Conservation (phyloP, 768 basidiomycete genomes). For the Lanmaoa rubissima region DNA sequence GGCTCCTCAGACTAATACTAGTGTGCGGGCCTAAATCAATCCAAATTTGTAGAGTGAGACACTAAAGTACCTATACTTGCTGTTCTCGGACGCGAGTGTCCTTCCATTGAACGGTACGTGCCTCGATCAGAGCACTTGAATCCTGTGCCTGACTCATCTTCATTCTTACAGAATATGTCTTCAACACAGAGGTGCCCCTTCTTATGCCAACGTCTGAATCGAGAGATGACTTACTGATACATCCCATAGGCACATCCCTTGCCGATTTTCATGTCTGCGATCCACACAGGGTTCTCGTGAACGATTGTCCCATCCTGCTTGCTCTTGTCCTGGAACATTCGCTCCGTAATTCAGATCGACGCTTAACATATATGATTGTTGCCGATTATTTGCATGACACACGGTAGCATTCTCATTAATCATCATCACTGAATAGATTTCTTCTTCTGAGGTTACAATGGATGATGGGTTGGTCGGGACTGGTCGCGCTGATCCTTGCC, state of each 20-base stretch:
- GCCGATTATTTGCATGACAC: not conserved
- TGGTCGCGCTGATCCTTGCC: too few species aligned
- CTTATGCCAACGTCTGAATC: not conserved
- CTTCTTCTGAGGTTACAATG: not conserved
- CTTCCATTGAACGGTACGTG: slow-evolving; percentile 72
- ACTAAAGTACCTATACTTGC: slow-evolving; percentile 84
- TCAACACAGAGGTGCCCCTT: slow-evolving; percentile 81
- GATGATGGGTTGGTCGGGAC: not conserved
- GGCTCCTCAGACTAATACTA: not conserved
- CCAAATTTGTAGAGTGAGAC: slow-evolving; percentile 66
- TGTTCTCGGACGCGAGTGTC: slow-evolving; percentile 75
- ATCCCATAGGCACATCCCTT: slow-evolving; percentile 60
- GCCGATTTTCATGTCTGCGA: slow-evolving; percentile 61
- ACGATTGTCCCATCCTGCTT: not conserved
- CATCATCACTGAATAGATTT: not conserved
- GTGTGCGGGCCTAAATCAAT: not conserved
- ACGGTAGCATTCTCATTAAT: too few species aligned
- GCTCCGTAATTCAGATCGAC: not conserved
- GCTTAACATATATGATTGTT: not conserved
- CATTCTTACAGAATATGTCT: slow-evolving; percentile 63
- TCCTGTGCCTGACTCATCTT: slow-evolving; percentile 8
- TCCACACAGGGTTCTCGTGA: slow-evolving; percentile 48
- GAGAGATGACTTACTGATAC: not conserved
- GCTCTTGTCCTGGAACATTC: not conserved
- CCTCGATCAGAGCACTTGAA: not conserved